Evolutionary conservation across 345 rosid species (phyloP).

Genomic region (Rubroshorea leprosula): DNA sequence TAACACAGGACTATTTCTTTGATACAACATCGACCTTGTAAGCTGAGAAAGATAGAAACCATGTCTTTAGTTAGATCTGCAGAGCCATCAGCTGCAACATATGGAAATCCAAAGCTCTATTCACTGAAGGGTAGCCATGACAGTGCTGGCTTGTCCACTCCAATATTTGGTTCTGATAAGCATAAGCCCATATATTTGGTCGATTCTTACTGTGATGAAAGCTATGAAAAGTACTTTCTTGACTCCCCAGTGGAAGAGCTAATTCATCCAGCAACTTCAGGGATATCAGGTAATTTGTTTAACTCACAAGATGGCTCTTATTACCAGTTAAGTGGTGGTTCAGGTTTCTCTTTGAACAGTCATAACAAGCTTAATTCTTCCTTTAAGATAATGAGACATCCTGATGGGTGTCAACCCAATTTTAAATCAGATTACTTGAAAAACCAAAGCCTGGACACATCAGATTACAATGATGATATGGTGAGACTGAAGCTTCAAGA

Average conservation of each 20-base stretch:
- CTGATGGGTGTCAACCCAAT: slow-evolving; percentile 30
- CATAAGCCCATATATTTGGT: slow-evolving; percentile 44
- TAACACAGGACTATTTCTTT: slow-evolving; percentile 24
- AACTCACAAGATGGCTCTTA: no score
- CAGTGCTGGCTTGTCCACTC: slow-evolving; percentile 36
- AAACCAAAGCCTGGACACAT: slow-evolving; percentile 39
- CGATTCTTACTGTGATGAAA: slow-evolving; percentile 58
- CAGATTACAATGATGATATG: slow-evolving; percentile 47
- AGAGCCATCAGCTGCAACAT: slow-evolving; percentile 48
- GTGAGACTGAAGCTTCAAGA: slow-evolving; percentile 80
- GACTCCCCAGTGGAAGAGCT: slow-evolving; percentile 67
- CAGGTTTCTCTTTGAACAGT: slow-evolving; percentile 36
- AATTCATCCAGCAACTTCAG: slow-evolving; percentile 45
- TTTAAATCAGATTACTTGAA: slow-evolving; percentile 40
- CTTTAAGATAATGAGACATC: slow-evolving; percentile 21
- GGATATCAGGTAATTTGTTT: slow-evolving; percentile 48
- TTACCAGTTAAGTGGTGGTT: no score
- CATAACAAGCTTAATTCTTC: slow-evolving; percentile 34
- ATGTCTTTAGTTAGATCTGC: slow-evolving; percentile 71
- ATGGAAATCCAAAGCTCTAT: slow-evolving; percentile 49
- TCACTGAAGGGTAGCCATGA: slow-evolving; percentile 42
- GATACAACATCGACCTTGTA: slow-evolving; percentile 8
- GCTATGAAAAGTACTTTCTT: slow-evolving; percentile 75
- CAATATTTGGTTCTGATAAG: slow-evolving; percentile 43
- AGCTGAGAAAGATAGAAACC: slow-evolving; percentile 17